Evolutionary conservation across 139 green algal species (phyloP), one percentile per base, ranked within the genome.

Genomic region (Asterochloris sp.): DNA sequence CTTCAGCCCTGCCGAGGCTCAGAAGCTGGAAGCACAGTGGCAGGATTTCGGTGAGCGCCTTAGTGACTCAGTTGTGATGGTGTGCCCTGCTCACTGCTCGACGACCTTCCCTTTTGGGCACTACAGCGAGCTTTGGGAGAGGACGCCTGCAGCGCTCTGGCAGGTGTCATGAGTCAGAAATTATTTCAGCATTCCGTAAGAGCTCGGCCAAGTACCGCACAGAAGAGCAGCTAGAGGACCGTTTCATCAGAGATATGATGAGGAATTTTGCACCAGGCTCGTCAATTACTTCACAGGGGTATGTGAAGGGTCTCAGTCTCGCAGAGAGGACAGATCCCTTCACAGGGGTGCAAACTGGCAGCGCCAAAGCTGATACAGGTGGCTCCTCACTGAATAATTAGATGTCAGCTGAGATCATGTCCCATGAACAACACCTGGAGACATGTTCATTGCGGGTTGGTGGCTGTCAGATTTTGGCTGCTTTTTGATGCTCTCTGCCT

Each of bases 121-220:
- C 1, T 73, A 80, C 87, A 94, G 87, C 83, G 13, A 12, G 17
- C 8, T 96, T 91, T 83, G 92, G 91, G 8, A 71, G 92, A 19
- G 75, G 63, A 69, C 69, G 78, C 21, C 84, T 96, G 63, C 83
- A 89, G 81, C 88, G 85, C 0, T 73, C 38, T 10, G 93, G 92
- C 12, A 82, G 89, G 21, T 95, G 91, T 84, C 93, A 97, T 73
- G 92, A 96, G 87, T 91, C 78, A 26, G 93, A 97, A 54, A 84
- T 97, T 13, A 85, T 85, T 60, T 67, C 63, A 0, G 87, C 85
- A 23, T 94, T 95, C 82, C 71, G 89, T 9, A 38, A 60, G n/a
- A 47, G 79, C 27, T 78, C 78, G 47, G 69, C 81, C 15, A 83
- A 79, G 54, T 93, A 91, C 69, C 86, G 90, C 19, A 82, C 28